These are phyloP conservation scores for Trichoderma polysporum DNA, from an alignment of 2,329 filamentous ascomycete species.

Conservation along the genomic window DNA sequence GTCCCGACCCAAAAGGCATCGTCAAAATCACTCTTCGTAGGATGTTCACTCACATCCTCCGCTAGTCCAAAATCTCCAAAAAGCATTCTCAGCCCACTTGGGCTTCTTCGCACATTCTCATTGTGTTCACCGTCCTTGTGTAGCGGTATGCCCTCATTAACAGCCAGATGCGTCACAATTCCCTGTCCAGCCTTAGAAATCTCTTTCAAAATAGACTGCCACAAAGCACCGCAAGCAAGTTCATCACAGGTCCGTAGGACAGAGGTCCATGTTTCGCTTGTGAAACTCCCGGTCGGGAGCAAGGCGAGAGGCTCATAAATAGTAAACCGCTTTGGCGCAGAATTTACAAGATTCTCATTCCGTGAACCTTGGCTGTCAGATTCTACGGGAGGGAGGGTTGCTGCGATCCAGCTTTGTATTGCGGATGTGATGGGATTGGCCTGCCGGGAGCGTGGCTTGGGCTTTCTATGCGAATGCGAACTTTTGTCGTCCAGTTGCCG, in stretches of 20 bases:
- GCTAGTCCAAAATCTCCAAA: constrained; percentile 70
- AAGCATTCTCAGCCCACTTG: constrained; percentile 66
- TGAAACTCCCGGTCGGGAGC: constrained; percentile 59
- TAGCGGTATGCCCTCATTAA: constrained; percentile 62
- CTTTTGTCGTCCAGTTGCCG: not conserved
- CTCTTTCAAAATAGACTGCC: constrained; percentile 47
- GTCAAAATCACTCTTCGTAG: constrained; percentile 55
- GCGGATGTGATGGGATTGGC: constrained; percentile 36
- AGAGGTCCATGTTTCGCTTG: constrained; percentile 39
- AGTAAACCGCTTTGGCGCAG: constrained; percentile 58
- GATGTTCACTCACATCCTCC: constrained; percentile 26
- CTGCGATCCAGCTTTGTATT: constrained; percentile 31
- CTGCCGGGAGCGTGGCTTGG: constrained; percentile 27
- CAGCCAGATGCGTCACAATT: constrained; percentile 55
- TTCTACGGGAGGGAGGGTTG: constrained; percentile 4
- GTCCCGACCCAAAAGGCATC: constrained; percentile 75
- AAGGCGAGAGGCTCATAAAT: constrained; percentile 62
- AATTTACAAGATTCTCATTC: constrained; percentile 35
- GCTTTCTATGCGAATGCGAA: constrained; percentile 27
- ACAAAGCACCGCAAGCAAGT: constrained; percentile 40
- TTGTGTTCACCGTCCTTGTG: constrained; percentile 32
- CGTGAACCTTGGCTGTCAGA: constrained; percentile 17
- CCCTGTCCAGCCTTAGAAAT: constrained; percentile 45
- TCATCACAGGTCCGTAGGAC: constrained; percentile 33
- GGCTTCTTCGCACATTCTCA: constrained; percentile 73